phyloP scores from a whole-genome alignment of 2,329 filamentous ascomycete genomes.

The Alternaria panax region DNA sequence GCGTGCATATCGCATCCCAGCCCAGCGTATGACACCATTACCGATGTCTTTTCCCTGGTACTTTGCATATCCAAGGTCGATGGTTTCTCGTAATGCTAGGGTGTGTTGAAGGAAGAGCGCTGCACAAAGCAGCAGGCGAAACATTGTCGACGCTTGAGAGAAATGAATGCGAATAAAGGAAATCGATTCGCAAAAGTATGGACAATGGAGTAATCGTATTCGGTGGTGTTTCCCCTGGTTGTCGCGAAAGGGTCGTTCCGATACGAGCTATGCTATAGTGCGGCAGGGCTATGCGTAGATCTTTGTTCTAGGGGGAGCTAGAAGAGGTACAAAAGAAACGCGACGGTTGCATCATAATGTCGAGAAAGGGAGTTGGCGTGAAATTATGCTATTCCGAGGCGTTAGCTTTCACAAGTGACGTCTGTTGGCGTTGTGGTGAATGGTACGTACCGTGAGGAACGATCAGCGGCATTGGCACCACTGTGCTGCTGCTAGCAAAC shows the following conservation, averaged over 20 bases:
- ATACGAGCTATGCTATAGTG: constrained; percentile 10
- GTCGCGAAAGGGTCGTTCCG: constrained; percentile 1
- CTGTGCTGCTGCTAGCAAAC: not conserved
- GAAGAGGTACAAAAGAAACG: not conserved
- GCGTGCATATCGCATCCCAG: constrained; percentile 75
- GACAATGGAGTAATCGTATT: not conserved
- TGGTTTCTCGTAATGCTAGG: constrained; percentile 51
- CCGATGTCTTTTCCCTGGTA: constrained; percentile 65
- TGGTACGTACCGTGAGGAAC: constrained; percentile 1
- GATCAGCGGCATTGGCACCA: not conserved
- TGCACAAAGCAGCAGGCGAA: constrained; percentile 31
- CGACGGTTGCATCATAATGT: constrained; percentile 7
- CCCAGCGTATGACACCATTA: constrained; percentile 72
- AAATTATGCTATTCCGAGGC: not conserved
- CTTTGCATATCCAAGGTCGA: constrained; percentile 71
- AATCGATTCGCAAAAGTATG: not conserved
- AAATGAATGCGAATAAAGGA: not conserved
- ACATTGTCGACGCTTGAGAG: constrained; percentile 20
- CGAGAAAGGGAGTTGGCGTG: not conserved
- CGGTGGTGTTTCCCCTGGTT: constrained; percentile 3
- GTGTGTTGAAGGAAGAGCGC: constrained; percentile 32
- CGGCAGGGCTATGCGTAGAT: not conserved
- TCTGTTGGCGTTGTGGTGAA: not conserved
- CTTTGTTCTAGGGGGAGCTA: constrained; percentile 1
- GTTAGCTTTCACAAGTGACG: not conserved